Conservation (phyloP, 2,329 filamentous ascomycete genomes). For the Hirsutella thompsonii region DNA sequence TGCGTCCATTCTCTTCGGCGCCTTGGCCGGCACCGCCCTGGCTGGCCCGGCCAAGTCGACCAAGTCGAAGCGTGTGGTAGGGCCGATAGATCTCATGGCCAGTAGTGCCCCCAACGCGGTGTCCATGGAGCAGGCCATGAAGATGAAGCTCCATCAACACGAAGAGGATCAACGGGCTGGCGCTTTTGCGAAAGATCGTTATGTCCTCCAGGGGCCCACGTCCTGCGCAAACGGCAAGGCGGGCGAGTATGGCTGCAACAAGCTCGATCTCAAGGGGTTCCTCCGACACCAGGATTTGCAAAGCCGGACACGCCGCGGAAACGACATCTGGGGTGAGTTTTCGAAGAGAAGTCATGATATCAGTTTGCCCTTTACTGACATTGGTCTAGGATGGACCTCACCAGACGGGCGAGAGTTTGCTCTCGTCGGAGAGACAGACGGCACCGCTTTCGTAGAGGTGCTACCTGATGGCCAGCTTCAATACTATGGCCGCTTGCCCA, state of each 20-base stretch:
- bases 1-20: background rate
- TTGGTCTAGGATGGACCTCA: conserved; percentile 28
- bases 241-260: conserved; percentile 21
- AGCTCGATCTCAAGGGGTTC: conserved; percentile 24
- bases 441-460: conserved; percentile 36
- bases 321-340: conserved; percentile 20
- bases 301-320: conserved; percentile 21
- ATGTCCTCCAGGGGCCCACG: conserved; percentile 4
- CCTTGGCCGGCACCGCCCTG: conserved; percentile 2
- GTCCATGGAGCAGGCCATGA: conserved; percentile 4
- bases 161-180: conserved; percentile 3
- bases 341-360: too few relatives aligned
- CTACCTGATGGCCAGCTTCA: conserved; percentile 27
- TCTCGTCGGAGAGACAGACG: conserved; percentile 34
- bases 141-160: conserved; percentile 4
- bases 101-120: conserved; percentile 5
- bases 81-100: conserved; percentile 5
- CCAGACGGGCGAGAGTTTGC: conserved; percentile 34
- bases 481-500: conserved; percentile 32
- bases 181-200: conserved; percentile 8
- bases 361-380: too few relatives aligned
- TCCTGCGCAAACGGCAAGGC: conserved; percentile 17
- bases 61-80: background rate
- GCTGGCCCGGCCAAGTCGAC: background rate
- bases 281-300: conserved; percentile 23